Percentiles rank a stretch among this genome's conserved stretches.
Conservation (phyloP, 345 rosid species). For the Pelargonium nanum region DNA sequence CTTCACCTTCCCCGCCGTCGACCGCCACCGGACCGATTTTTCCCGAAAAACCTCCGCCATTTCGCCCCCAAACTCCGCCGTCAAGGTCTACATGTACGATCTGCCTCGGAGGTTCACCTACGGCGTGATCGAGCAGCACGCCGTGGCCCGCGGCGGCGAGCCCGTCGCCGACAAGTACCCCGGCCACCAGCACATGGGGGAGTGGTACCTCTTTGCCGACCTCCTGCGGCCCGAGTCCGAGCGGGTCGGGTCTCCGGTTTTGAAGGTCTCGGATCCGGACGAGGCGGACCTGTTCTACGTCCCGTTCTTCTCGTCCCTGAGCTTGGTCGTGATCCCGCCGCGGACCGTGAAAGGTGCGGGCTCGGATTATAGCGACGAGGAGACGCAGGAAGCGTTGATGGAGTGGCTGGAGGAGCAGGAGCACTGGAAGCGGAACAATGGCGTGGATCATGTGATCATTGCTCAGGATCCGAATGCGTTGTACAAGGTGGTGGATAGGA, state of each 20-base stretch:
- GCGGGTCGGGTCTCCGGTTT: slow-evolving; percentile 51
- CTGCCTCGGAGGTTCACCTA: slow-evolving; percentile 69
- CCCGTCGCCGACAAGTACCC: slow-evolving; percentile 56
- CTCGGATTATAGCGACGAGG: slow-evolving; percentile 65
- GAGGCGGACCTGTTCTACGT: slow-evolving; percentile 86
- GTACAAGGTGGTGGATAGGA: slow-evolving; percentile 46
- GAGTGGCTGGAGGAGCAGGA: slow-evolving; percentile 74
- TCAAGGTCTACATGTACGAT: slow-evolving; percentile 68
- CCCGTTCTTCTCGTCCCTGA: slow-evolving; percentile 78
- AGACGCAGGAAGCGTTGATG: slow-evolving; percentile 66
- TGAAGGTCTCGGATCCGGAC: slow-evolving; percentile 53
- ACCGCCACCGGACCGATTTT: too few species aligned
- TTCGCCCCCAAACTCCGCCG: too few species aligned
- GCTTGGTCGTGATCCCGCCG: slow-evolving; percentile 54
- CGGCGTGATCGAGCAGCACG: slow-evolving; percentile 68
- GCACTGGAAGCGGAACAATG: slow-evolving; percentile 69
- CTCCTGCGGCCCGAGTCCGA: slow-evolving; percentile 43
- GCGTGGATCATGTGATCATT: slow-evolving; percentile 68
- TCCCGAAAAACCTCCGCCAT: too few species aligned
- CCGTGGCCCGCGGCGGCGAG: slow-evolving; percentile 58
- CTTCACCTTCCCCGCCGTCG: slow-evolving; percentile 31
- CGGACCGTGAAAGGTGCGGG: slow-evolving; percentile 26
- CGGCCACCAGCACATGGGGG: slow-evolving; percentile 99
- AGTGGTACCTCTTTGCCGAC: slow-evolving; percentile 82
- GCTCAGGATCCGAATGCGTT: slow-evolving; percentile 95